Percentiles rank a stretch among this genome's conserved stretches.
These are phyloP conservation scores for Thermomyces lanuginosus DNA, from an alignment of 2,329 filamentous ascomycete species.

Conservation along the genomic window DNA sequence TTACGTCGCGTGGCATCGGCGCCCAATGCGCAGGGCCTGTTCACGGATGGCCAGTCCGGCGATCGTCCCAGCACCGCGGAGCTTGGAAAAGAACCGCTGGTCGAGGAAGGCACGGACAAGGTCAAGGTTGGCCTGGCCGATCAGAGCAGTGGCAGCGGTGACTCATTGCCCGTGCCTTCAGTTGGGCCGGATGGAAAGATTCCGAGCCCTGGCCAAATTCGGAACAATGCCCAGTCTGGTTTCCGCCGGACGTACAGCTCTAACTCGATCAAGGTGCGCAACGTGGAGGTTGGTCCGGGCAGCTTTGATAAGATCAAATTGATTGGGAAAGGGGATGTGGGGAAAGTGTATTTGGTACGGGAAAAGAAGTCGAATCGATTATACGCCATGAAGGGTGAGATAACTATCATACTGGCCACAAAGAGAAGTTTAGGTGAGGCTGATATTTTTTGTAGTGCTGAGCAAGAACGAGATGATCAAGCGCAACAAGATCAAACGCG, in stretches of 20 bases:
- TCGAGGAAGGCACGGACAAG: conserved; percentile 39
- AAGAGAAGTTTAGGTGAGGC: conserved; percentile 12
- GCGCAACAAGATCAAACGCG: conserved; percentile 98
- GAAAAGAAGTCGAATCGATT: conserved; percentile 94
- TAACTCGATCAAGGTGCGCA: conserved; percentile 95
- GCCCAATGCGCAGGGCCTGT: conserved; percentile 89
- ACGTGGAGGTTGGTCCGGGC: conserved; percentile 85
- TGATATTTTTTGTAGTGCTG: conserved; percentile 49
- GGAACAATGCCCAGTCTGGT: conserved; percentile 40
- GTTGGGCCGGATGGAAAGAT: conserved; percentile 43
- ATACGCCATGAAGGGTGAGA: conserved; percentile 94
- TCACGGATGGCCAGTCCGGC: conserved; percentile 43
- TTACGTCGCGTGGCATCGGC: conserved; percentile 87
- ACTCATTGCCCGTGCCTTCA: conserved; percentile 16
- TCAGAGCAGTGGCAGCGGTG: conserved; percentile 15
- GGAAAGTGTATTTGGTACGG: conserved; percentile 91
- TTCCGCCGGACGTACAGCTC: conserved; percentile 96
- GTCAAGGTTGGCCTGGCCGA: conserved; percentile 41
- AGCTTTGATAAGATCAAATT: conserved; percentile 99
- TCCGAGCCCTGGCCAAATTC: conserved; percentile 48
- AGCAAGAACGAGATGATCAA: conserved; percentile 99
- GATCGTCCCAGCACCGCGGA: conserved; percentile 72
- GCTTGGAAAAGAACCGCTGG: conserved; percentile 64
- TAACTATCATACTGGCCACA: not conserved
- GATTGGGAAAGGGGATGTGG: conserved; percentile 96